phyloP scores from a whole-genome alignment of 129 eudicot species.

The Mikania micrantha region DNA sequence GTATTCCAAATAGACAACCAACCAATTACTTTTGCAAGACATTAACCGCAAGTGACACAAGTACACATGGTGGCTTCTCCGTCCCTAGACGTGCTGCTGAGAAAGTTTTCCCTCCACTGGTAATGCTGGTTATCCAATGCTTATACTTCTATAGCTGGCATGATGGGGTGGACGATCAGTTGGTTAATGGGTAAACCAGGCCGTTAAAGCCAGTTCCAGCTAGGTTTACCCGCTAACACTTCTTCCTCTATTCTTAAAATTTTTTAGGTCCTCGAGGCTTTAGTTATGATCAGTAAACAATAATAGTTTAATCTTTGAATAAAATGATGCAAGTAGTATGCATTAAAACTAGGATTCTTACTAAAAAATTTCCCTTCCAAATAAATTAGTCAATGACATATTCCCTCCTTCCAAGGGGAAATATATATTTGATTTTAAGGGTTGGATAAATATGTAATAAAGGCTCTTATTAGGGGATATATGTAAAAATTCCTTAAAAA shows the following conservation, averaged over 20 bases:
- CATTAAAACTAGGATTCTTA: too few relatives aligned
- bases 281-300: background rate
- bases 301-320: background rate
- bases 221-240: background rate
- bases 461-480: too few relatives aligned
- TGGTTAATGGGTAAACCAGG: background rate
- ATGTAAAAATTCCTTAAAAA: too few relatives aligned
- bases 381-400: too few relatives aligned
- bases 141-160: background rate
- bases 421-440: too few relatives aligned
- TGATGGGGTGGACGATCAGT: background rate
- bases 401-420: too few relatives aligned
- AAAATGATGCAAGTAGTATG: background rate
- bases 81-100: slow-evolving; percentile 99
- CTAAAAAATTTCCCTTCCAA: too few relatives aligned
- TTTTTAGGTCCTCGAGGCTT: background rate
- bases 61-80: slow-evolving; percentile 98
- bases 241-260: background rate
- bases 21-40: slow-evolving; percentile 96
- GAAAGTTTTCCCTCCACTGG: slow-evolving; percentile 97
- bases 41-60: slow-evolving; percentile 93
- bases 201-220: background rate
- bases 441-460: too few relatives aligned
- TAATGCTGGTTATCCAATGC: slow-evolving; percentile 15
- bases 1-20: slow-evolving; percentile 84